Evolutionary conservation across 345 rosid genomes (phyloP), one percentile per base, ranked within the genome.

Genomic region (Draba incana): DNA sequence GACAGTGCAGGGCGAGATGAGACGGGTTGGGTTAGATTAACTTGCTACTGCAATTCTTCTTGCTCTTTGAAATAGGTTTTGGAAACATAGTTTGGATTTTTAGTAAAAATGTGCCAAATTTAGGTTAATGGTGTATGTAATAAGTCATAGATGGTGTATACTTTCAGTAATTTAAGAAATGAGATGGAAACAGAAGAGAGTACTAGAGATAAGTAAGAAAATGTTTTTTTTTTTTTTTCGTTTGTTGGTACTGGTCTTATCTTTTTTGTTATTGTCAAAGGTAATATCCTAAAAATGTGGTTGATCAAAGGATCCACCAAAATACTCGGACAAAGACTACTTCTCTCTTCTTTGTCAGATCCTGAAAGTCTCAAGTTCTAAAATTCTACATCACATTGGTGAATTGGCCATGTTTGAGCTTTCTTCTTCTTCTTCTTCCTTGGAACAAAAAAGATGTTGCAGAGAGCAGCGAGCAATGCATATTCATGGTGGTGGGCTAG

Each of bases 401-500:
- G 69, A 54, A 12, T 56, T 20, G 59, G 74, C 54, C 65, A 75
- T 68, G 70, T 62, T 62, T 30, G 65, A 62, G 16, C 53, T 63
- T 42, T 71, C 63, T 39, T 54, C 62, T 57, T 54, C 62, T 57
- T 54, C 64, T 39, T 25, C 51, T 62, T 30, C 48, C 41, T 23
- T 31, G 24, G 41, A 9, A 62, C 49, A 47, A 35, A 58, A 44
- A 72, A 33, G 31, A 84, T 85, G 96, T 69, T 87, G 82, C 96
- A 85, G 61, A 80, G 89, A 80, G 93, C 91, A 30, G 93, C 93
- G 57, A 78, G 81, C 70, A 84, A 85, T 83, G 91, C 96, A 1
- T 85, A 89, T 78, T 87, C 91, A 64, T 89, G 96, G 96, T 87
- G 93, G 96, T 89, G 96, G 96, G 93, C 93, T 3, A 89, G 93